Evolutionary conservation across 2,329 filamentous ascomycete species (phyloP).

Genomic region (Xylariaceae sp.): DNA sequence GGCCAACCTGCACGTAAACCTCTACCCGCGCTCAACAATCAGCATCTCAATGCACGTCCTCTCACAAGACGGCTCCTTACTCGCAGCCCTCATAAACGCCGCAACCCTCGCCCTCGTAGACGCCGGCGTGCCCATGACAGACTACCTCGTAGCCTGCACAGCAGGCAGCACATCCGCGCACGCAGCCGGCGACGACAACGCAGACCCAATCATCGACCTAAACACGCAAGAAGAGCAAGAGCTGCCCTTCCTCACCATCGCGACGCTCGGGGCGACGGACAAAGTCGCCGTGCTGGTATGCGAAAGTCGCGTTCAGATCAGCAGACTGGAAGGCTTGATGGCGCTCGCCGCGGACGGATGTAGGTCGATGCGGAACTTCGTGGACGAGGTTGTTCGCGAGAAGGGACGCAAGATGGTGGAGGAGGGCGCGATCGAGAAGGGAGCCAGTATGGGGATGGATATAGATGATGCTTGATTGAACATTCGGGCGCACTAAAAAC

Average conservation of each 20-base stretch:
- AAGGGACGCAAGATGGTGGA: constrained; percentile 61
- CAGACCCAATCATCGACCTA: constrained; percentile 74
- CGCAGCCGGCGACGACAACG: constrained; percentile 58
- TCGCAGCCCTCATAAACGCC: constrained; percentile 87
- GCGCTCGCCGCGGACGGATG: constrained; percentile 89
- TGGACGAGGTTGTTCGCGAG: constrained; percentile 73
- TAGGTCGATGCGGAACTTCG: constrained; percentile 71
- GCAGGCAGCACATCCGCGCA: constrained; percentile 71
- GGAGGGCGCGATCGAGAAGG: constrained; percentile 47
- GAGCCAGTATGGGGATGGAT: constrained; percentile 47
- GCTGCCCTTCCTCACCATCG: constrained; percentile 81
- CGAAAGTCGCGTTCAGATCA: constrained; percentile 82
- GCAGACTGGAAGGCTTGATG: constrained; percentile 83
- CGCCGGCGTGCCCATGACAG: constrained; percentile 90
- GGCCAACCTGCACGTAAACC: constrained; percentile 72
- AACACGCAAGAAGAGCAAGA: constrained; percentile 81
- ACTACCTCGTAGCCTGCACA: constrained; percentile 84
- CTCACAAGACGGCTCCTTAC: constrained; percentile 80
- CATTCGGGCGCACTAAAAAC: background rate
- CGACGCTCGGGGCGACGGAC: constrained; percentile 67
- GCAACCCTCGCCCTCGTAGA: constrained; percentile 88
- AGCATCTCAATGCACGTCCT: constrained; percentile 80
- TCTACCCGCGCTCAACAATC: constrained; percentile 86
- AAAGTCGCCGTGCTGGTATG: constrained; percentile 74
- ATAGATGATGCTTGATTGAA: constrained; percentile 35